Evolutionary conservation across 1,284 basidiomycete species (phyloP), one percentile per base, ranked within the genome.

Genomic region (Ceratobasidium sp.): DNA sequence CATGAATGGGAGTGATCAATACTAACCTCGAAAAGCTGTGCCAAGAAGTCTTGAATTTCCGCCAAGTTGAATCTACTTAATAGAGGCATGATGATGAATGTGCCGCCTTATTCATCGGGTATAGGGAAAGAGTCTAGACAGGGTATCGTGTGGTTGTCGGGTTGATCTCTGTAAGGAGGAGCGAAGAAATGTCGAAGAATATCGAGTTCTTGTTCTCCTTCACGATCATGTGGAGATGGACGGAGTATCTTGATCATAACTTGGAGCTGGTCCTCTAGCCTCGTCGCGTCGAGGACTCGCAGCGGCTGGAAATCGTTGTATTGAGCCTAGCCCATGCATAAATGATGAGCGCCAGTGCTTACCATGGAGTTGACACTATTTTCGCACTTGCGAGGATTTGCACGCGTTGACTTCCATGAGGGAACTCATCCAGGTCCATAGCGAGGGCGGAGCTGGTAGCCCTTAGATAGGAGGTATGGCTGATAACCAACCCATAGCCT

Each of bases 71-170:
- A 67, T 67, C 50, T 26, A n/a, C 65, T 38, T 9, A 67, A 23
- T n/a, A 67, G 65, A 7, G 65, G 65, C 65, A 67, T 67, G 46
- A 67, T 46, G 28, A 50, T n/a, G 42, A 67, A 67, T 9, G 5
- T n/a, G 6, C 26, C 65, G 20, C 44, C 23, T 15, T 67, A 42
- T 6, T 12, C 0, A 6, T 26, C 46, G 20, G 65, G 65, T 13
- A 67, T 52, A 9, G 65, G 44, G 46, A 67, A 67, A 12, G 44
- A 48, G 20, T 67, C 65, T 5, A 67, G 46, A 33, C 65, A 67
- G 42, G 42, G 44, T 1, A 67, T 46, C 20, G 33, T 26, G 23
- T 67, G 65, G 46, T 67, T 67, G 42, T 20, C n/a, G 15, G 46
- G 46, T 20, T 67, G 3, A 3, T 48, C 20, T 7, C 12, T 50